Conservation (phyloP, 2,329 filamentous ascomycete genomes). For the Phyllosticta citriasiana region DNA sequence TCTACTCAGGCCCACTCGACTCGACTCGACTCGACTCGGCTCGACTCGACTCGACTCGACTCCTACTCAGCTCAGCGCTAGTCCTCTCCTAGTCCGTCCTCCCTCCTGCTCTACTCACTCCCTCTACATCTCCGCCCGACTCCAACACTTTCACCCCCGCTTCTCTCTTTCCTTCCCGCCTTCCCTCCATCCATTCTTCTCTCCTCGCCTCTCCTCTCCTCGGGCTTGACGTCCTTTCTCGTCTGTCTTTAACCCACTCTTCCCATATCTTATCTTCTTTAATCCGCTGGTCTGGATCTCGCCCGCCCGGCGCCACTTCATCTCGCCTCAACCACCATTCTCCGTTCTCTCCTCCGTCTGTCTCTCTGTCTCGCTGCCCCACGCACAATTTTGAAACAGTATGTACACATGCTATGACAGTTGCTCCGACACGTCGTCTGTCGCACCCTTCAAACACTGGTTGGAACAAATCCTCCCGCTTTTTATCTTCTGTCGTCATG, state of each 20-base stretch:
- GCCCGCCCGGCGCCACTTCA: background rate
- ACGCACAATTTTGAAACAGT: constrained; percentile 1
- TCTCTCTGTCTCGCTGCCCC: background rate
- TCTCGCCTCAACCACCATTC: background rate
- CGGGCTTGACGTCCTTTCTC: constrained; percentile 7
- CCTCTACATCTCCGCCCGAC: background rate
- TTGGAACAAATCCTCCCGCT: background rate
- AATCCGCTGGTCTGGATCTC: constrained; percentile 6
- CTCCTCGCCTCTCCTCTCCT: background rate
- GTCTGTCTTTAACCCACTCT: constrained; percentile 5
- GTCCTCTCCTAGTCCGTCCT: no score
- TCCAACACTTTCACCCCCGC: background rate
- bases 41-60: no score
- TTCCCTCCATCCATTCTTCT: background rate
- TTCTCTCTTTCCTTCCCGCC: background rate
- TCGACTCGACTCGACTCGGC: no score
- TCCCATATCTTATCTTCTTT: constrained; percentile 2
- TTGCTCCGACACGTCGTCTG: background rate
- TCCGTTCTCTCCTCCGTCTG: background rate
- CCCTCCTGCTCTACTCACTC: no score
- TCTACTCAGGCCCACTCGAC: no score
- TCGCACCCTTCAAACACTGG: constrained; percentile 1
- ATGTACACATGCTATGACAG: background rate
- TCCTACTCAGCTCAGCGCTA: no score
- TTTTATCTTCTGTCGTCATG: background rate